Conservation (phyloP, 1,284 basidiomycete species). For the Erythrobasidium hasegawianum region DNA sequence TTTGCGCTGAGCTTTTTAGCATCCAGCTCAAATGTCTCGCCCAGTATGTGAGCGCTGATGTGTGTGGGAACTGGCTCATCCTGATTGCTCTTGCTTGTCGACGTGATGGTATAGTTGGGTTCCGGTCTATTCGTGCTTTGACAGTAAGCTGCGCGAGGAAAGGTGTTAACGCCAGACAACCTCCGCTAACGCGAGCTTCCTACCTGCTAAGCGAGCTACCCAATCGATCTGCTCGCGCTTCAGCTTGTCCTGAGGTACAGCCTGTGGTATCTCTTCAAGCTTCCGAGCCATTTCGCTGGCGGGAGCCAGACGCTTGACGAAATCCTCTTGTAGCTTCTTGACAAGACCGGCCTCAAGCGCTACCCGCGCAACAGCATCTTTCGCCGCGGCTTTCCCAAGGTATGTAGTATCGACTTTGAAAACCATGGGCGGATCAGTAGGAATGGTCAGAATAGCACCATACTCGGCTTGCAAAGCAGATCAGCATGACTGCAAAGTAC, state of each 20-base stretch:
- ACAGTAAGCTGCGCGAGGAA: neutral
- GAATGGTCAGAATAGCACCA: slow-evolving; percentile 7
- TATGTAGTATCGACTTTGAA: neutral
- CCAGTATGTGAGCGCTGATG: slow-evolving; percentile 1
- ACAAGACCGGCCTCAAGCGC: slow-evolving; percentile 8
- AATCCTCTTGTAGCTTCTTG: neutral
- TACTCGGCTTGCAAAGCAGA: neutral
- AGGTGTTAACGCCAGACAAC: neutral
- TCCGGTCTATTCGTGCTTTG: neutral
- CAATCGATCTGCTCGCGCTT: neutral
- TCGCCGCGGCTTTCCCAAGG: slow-evolving; percentile 20
- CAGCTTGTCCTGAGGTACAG: neutral
- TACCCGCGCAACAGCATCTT: slow-evolving; percentile 12
- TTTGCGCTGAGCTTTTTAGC: neutral
- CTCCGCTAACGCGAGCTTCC: too few species aligned
- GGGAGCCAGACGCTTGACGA: neutral
- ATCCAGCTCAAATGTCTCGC: slow-evolving; percentile 9
- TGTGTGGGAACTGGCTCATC: neutral
- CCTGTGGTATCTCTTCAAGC: neutral
- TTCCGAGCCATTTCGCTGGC: neutral
- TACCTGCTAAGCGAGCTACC: neutral
- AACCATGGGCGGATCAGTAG: slow-evolving; percentile 1
- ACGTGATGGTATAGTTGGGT: neutral
- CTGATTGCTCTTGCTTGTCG: neutral
- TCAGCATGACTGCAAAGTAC: neutral